Base-by-base conservation (phyloP, 768 basidiomycete genomes). In the Macrocybe gigantea region DNA sequence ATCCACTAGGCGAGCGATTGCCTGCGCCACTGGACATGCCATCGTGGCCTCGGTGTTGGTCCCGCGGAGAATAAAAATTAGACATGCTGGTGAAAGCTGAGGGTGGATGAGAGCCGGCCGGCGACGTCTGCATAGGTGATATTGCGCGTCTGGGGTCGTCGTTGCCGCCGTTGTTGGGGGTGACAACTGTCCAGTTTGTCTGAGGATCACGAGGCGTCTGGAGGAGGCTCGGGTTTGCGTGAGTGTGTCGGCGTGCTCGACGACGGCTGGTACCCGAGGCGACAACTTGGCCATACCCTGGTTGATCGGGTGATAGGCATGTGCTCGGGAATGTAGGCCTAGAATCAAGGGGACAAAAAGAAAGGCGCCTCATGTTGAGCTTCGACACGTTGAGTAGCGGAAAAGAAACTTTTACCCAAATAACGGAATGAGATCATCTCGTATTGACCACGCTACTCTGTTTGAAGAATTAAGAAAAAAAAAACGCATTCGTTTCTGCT, bases 371-470 rank as follows among this genome's bases (percentile, higher is more conserved):
- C 14, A 53, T n/a, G 36, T 30, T 31, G 22, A 36, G 22, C 22
- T 1, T 22, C 38, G 41, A 9, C 14, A 53, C 13, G 36, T 29
- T 31, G 14, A 36, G 4, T 22, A 4, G 22, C 4, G 12, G 30
- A 13, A 12, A 48, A 40, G 30, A 35, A 33, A 34, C 15, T 15
- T 36, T 49, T 65, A 91, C 90, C 91, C 90, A 64, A 93, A 93
- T 36, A 93, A 68, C n/a, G 91, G 90, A 39, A 92, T 66, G 30
- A 93, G 74, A 58, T 92, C 88, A 44, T 92, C 80, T 41, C 89
- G 83, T 57, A 93, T 93, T 6, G 83, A 72, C 88, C 88, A 93
- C 3, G 90, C 91, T 31, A 93, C 90, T 55, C 91, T 90, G 60
- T 13, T n/a, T 39, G 32, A 37, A 13, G n/a, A 49, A 45, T 42